Conservation (phyloP, 345 rosid genomes). For the Viola odorata region DNA sequence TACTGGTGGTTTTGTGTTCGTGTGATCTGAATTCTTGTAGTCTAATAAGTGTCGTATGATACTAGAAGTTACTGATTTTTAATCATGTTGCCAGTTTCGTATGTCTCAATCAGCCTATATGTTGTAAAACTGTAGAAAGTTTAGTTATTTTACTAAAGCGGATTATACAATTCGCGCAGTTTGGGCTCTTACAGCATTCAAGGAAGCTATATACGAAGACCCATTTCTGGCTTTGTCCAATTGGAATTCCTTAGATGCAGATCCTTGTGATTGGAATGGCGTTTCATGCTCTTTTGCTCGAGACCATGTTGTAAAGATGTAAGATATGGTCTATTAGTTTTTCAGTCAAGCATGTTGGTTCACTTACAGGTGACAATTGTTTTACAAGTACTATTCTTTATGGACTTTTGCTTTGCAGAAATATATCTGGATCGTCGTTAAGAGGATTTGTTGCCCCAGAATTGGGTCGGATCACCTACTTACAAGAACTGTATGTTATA, state of each 20-base stretch:
- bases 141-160: slow-evolving; percentile 18
- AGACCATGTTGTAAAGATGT: slow-evolving; percentile 83
- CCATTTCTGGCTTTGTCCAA: slow-evolving; percentile 65
- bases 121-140: background rate
- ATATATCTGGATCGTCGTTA: slow-evolving; percentile 58
- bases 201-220: slow-evolving; percentile 87
- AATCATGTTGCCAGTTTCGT: background rate
- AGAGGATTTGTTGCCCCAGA: slow-evolving; percentile 88
- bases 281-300: slow-evolving; percentile 46
- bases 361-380: too few species aligned
- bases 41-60: background rate
- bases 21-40: slow-evolving; percentile 5
- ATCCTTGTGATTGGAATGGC: slow-evolving; percentile 90
- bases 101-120: background rate
- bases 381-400: background rate
- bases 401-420: slow-evolving; percentile 43
- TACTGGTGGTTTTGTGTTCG: slow-evolving; percentile 3
- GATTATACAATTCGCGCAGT: slow-evolving; percentile 32
- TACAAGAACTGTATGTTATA: slow-evolving; percentile 67
- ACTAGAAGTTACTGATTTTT: background rate
- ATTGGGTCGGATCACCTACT: slow-evolving; percentile 55
- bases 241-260: slow-evolving; percentile 74
- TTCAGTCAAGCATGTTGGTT: background rate
- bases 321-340: slow-evolving; percentile 21
- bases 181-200: slow-evolving; percentile 65